A percentile compares a stretch with the other conserved stretches of the same genome.
Conservation (phyloP, 148 eudicot genomes). For the Tetragonia tetragonoides region DNA sequence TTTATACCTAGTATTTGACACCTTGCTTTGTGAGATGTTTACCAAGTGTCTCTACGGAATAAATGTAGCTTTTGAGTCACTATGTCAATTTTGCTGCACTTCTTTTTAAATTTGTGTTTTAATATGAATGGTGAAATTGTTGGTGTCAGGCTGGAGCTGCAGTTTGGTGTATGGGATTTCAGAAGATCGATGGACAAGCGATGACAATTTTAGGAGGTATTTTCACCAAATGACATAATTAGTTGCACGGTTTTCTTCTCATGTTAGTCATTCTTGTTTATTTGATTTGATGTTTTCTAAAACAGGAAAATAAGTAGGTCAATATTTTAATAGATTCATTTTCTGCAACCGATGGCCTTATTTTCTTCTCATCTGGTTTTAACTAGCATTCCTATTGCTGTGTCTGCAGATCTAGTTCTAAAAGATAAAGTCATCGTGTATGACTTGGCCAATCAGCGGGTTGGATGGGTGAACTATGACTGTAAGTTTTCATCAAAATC, state of each 20-base stretch:
- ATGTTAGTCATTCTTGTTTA: background rate
- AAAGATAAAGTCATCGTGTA: constrained; percentile 86
- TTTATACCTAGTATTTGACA: background rate
- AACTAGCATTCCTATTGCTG: background rate
- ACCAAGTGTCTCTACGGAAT: background rate
- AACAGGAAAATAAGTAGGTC: background rate
- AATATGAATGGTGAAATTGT: background rate
- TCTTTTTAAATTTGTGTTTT: background rate
- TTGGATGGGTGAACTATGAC: constrained; percentile 95
- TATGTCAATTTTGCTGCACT: background rate
- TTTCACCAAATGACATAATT: background rate
- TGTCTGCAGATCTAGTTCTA: constrained; percentile 71
- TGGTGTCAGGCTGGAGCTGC: constrained; percentile 68
- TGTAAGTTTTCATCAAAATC: constrained; percentile 50
- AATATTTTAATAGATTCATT: no score
- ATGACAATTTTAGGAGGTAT: constrained; percentile 93
- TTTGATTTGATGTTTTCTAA: no score
- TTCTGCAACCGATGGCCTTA: no score
- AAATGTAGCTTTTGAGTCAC: background rate
- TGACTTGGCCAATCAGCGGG: constrained; percentile 79
- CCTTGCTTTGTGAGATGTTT: background rate
- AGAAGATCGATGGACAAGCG: constrained; percentile 73
- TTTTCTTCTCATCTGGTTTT: background rate
- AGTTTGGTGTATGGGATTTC: constrained; percentile 94
- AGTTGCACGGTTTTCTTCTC: background rate